Evolutionary conservation across 2,329 filamentous ascomycete species (phyloP), one percentile per base, ranked within the genome.

Genomic region (Hypoxylon sp.): DNA sequence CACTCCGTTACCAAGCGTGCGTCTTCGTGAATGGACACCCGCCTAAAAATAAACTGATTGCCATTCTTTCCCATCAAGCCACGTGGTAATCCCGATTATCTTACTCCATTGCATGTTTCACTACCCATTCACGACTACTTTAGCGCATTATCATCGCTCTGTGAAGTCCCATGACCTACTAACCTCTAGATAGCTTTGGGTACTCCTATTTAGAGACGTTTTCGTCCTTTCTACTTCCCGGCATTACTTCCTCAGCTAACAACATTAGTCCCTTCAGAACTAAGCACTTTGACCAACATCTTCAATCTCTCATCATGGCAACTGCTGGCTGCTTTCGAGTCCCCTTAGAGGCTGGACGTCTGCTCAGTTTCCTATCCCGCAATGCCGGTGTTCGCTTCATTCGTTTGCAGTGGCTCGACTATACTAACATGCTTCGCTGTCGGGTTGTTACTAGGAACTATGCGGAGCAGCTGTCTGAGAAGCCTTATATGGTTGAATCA

Each of bases 401-500:
- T 44, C 39, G 39, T 44, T 19, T 44, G 17, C 39, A 44, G 11
- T 44, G 39, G 39, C 39, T 44, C 21, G 39, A 44, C 39, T 44
- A 44, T 17, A 44, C 39, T 1, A 44, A 44, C 11, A 11, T 44
- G 39, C n/a, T 44, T 44, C 39, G 39, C 17, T 44, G 39, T 7
- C 39, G 17, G 11, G 17, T 44, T 21, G 17, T 44, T 5, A 4
- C 17, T 4, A 19, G 39, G 21, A n/a, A 42, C 5, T 42, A 2
- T 17, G n/a, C 8, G 39, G n/a, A n/a, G 3, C n/a, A 42, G n/a
- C n/a, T 42, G 7, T 3, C 6, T 15, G 6, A 42, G 17, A 6
- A 10, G n/a, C 19, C 7, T 19, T 5, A 4, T 2, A 10, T 5
- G 39, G 39, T 44, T 44, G 39, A 19, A 21, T 17, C 39, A 4